Evolutionary conservation across 2,329 filamentous ascomycete species (phyloP).

Genomic region (Cercospora canescens): DNA sequence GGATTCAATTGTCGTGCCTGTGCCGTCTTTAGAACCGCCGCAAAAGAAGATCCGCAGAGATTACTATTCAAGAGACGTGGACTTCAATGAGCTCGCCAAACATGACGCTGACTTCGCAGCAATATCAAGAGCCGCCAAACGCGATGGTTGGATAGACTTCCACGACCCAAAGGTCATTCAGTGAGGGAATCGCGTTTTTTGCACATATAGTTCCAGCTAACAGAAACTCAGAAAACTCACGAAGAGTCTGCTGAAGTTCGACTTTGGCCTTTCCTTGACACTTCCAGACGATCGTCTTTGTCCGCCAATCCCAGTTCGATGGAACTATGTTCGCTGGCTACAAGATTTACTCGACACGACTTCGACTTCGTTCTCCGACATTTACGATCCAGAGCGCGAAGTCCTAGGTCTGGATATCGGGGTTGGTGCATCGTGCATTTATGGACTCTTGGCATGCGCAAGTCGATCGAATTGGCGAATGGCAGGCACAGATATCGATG

Average conservation of each 20-base stretch:
- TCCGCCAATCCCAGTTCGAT: conserved; percentile 68
- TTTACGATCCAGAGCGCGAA: conserved; percentile 52
- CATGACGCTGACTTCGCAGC: conserved; percentile 61
- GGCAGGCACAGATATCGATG: conserved; percentile 68
- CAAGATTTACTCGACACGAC: conserved; percentile 77
- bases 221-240: conserved; percentile 59
- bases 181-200: conserved; percentile 54
- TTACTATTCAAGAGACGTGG: conserved; percentile 58
- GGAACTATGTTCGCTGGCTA: conserved; percentile 91
- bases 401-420: conserved; percentile 65
- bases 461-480: conserved; percentile 65
- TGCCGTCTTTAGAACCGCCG: background rate
- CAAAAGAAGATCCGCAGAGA: conserved; percentile 5
- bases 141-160: conserved; percentile 70
- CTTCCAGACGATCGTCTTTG: conserved; percentile 80
- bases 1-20: background rate
- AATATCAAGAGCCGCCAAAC: conserved; percentile 41
- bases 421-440: conserved; percentile 88
- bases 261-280: conserved; percentile 72
- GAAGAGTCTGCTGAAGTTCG: conserved; percentile 70
- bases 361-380: conserved; percentile 46
- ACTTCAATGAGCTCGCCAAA: conserved; percentile 63
- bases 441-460: conserved; percentile 75
- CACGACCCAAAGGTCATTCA: conserved; percentile 73
- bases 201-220: conserved; percentile 46